Evolutionary conservation across 2,329 filamentous ascomycete genomes (phyloP).

Genomic region (Pseudocercospora musae): DNA sequence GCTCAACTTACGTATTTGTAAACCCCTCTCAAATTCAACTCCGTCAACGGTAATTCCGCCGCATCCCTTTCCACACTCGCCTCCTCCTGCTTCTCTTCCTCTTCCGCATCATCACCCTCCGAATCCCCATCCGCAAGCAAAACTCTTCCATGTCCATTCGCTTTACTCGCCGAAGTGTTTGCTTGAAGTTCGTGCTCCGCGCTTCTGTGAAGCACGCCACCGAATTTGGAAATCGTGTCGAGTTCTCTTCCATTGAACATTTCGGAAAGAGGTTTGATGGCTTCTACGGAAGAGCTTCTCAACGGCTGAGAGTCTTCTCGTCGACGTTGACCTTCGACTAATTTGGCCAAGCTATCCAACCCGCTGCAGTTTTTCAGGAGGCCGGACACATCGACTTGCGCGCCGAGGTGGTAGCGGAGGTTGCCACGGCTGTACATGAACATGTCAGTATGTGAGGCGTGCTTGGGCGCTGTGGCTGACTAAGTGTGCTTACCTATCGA

Average conservation of each 20-base stretch:
- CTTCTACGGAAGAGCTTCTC: slow-evolving; percentile 25
- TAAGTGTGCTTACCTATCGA: slow-evolving; percentile 38
- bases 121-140: slow-evolving; percentile 15
- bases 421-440: slow-evolving; percentile 50
- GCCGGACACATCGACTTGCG: slow-evolving; percentile 68
- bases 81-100: background rate
- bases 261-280: slow-evolving; percentile 15
- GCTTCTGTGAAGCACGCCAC: slow-evolving; percentile 9
- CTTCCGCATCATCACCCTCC: slow-evolving; percentile 1
- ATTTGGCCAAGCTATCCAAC: slow-evolving; percentile 55
- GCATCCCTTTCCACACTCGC: background rate
- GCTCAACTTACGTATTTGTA: slow-evolving; percentile 14
- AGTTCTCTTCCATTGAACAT: slow-evolving; percentile 14
- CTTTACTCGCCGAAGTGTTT: background rate
- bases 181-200: slow-evolving; percentile 5
- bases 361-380: slow-evolving; percentile 64
- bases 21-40: slow-evolving; percentile 13
- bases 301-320: background rate
- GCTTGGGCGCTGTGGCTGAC: background rate
- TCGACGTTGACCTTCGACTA: slow-evolving; percentile 6
- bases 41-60: background rate
- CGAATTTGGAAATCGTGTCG: slow-evolving; percentile 10
- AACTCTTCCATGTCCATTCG: slow-evolving; percentile 2
- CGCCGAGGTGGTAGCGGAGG: slow-evolving; percentile 67
- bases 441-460: background rate